Base-by-base conservation (phyloP, 1,139 yeast species). In the Saccharomycopsis crataegensis region DNA sequence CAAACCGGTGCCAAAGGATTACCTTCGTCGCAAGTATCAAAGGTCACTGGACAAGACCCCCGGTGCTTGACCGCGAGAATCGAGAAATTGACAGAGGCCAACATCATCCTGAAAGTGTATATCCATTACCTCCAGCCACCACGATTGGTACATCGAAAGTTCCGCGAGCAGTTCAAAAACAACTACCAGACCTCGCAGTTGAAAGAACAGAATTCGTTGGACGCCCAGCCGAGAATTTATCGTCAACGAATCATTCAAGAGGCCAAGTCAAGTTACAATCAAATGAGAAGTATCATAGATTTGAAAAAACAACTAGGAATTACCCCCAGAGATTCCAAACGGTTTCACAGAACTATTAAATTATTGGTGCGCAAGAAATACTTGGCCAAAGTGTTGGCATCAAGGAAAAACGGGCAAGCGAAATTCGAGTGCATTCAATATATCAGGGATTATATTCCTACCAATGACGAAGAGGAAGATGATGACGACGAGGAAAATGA, bases 41-140 rank as follows among this genome's bases (percentile, higher is more conserved):
- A 32, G 14, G 40, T 16, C 6, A 45, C 50, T 14, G 43, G 43
- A 1, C 55, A 52, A 41, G 55, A 52, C 36, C 33, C 12, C 7
- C n/a, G 55, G 33, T 49, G 46, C 34, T 22, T 49, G n/a, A 44
- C 49, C 9, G 34, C 37, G 6, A 31, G 55, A 45, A 17, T 52
- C 28, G 38, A 49, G 14, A 42, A 37, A 33, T 28, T 52, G 28
- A 40, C 49, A n/a, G 49, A 36, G 28, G 9, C 28, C 14, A 28
- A 40, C 2, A 49, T 49, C 9, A 28, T 49, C n/a, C 11, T 22
- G n/a, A 51, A 51, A 38, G 14, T 38, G 8, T 37, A 14, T 14
- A 4, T 22, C 28, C 28, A 22, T 22, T 22, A 22, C 28, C 28
- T 22, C 28, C 28, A 22, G 28, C 28, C 28, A 22, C 28, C 28